Conservation (phyloP, 2,329 filamentous ascomycete genomes). For the Botrytis fabae region DNA sequence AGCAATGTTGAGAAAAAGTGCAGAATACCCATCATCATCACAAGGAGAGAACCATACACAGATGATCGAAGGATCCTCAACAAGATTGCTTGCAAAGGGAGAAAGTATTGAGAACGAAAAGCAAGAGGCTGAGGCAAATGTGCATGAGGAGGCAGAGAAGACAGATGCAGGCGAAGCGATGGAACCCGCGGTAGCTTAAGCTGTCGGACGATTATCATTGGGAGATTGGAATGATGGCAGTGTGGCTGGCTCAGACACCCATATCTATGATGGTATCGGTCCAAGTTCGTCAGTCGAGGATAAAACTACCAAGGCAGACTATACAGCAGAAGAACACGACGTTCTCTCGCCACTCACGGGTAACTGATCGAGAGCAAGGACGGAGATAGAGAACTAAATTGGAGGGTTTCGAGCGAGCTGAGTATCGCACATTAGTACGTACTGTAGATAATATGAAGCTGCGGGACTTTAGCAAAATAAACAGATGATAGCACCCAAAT, state of each 20-base stretch:
- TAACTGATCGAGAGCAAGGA: background rate
- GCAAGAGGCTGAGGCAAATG: background rate
- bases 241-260: background rate
- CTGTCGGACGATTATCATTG: background rate
- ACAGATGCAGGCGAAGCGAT: background rate
- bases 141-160: background rate
- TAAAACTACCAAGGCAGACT: background rate
- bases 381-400: background rate
- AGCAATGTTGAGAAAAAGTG: background rate
- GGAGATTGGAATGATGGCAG: background rate
- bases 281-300: background rate
- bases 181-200: background rate
- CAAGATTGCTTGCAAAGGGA: background rate
- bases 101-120: background rate
- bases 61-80: background rate
- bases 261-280: background rate
- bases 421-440: background rate
- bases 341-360: background rate
- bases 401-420: background rate
- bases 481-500: background rate
- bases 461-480: conserved; percentile 1
- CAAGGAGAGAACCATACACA: background rate
- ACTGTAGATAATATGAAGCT: background rate
- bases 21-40: background rate
- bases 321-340: background rate